phyloP scores from a whole-genome alignment of 106 monocot genomes.

The Dendrobium nobile region DNA sequence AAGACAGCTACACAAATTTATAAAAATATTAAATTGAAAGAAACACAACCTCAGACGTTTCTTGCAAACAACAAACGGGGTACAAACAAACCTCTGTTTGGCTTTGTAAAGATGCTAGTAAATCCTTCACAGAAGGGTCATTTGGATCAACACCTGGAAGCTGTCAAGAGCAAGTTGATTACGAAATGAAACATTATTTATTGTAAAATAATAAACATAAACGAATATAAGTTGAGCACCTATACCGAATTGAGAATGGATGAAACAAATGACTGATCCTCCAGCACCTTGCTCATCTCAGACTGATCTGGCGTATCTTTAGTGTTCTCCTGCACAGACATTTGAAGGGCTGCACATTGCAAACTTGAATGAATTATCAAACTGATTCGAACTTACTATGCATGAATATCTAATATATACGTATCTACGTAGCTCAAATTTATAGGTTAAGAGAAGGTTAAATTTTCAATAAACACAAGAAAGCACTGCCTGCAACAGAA shows the following conservation, averaged over 20 bases:
- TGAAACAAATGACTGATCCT: slow-evolving; percentile 84
- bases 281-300: slow-evolving; percentile 78
- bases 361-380: neutral
- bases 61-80: neutral
- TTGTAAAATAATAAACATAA: neutral
- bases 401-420: neutral
- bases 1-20: neutral
- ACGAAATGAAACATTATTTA: neutral
- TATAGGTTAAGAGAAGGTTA: neutral
- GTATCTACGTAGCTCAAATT: neutral
- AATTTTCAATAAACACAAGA: neutral
- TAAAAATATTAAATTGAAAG: neutral
- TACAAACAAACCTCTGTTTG: slow-evolving; percentile 48
- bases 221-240: neutral
- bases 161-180: slow-evolving; percentile 22
- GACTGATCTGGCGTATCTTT: slow-evolving; percentile 40
- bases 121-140: slow-evolving; percentile 68
- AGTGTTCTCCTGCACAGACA: slow-evolving; percentile 64
- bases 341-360: slow-evolving; percentile 72
- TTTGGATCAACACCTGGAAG: slow-evolving; percentile 90
- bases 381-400: neutral
- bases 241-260: slow-evolving; percentile 88
- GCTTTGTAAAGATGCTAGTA: slow-evolving; percentile 73
- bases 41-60: neutral
- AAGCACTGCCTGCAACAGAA: neutral